Evolutionary conservation across 1,284 basidiomycete species (phyloP).

Genomic region (Peniophora sp.): DNA sequence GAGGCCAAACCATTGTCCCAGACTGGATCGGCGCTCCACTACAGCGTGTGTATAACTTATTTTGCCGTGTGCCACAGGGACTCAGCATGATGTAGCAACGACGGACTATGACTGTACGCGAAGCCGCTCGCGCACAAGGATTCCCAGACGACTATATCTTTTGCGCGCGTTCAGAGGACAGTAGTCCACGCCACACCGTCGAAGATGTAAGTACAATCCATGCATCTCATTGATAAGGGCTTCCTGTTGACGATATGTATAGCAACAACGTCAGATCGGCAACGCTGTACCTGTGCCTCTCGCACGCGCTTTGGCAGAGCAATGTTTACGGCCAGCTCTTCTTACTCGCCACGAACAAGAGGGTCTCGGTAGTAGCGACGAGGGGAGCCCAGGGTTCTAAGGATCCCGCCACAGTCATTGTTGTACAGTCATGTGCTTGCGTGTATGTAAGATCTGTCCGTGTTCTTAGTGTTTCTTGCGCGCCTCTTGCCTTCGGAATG

Average conservation of each 20-base stretch:
- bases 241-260: slow-evolving; percentile 1
- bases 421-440: too few relatives aligned
- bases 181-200: slow-evolving; percentile 23
- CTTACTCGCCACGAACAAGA: too few relatives aligned
- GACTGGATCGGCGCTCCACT: slow-evolving; percentile 48
- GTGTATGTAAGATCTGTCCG: too few relatives aligned
- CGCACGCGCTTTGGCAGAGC: slow-evolving; percentile 49
- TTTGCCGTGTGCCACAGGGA: background rate
- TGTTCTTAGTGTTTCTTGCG: too few relatives aligned
- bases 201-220: slow-evolving; percentile 36
- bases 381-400: too few relatives aligned
- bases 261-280: slow-evolving; percentile 67
- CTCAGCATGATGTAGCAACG: slow-evolving; percentile 43
- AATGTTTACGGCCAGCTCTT: slow-evolving; percentile 10
- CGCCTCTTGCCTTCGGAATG: too few relatives aligned
- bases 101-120: slow-evolving; percentile 53
- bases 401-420: too few relatives aligned
- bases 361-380: too few relatives aligned
- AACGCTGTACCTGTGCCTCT: slow-evolving; percentile 68
- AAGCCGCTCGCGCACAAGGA: slow-evolving; percentile 63
- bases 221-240: slow-evolving; percentile 1
- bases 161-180: slow-evolving; percentile 29
- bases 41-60: slow-evolving; percentile 34
- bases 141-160: slow-evolving; percentile 64
- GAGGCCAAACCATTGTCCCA: slow-evolving; percentile 39